Conservation (phyloP, 495 filamentous ascomycete species). For the Podospora australis region DNA sequence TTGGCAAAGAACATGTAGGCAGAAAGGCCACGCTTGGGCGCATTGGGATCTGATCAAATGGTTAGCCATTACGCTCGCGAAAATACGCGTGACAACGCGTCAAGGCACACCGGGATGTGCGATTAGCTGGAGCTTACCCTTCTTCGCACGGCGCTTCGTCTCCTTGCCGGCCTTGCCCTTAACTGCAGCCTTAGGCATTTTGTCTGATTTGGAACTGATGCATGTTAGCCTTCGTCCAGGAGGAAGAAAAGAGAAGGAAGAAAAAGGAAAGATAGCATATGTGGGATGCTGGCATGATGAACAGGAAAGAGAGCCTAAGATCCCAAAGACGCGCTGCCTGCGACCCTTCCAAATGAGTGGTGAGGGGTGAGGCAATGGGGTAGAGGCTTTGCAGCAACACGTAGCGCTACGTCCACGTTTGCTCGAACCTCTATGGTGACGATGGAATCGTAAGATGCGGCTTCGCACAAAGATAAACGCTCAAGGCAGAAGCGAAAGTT, state of each 20-base stretch:
- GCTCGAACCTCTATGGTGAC: too few species aligned
- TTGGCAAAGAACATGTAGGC: conserved; percentile 99
- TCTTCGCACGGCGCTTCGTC: conserved; percentile 42
- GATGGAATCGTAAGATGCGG: too few species aligned
- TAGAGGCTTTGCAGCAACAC: not conserved
- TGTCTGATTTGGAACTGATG: conserved; percentile 21
- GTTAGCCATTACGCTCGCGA: conserved; percentile 1
- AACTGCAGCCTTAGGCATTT: conserved; percentile 44
- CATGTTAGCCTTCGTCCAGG: conserved; percentile 13
- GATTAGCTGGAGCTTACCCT: conserved; percentile 33
- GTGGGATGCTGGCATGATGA: not conserved
- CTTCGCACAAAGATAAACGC: too few species aligned
- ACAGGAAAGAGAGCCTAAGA: not conserved
- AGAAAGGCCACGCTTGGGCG: conserved; percentile 97
- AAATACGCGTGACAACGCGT: conserved; percentile 3
- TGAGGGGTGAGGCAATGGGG: conserved; percentile 6
- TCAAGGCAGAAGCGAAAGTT: conserved; percentile 32
- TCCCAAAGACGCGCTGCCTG: not conserved
- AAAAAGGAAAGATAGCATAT: not conserved
- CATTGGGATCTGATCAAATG: conserved; percentile 78
- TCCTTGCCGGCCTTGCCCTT: conserved; percentile 41
- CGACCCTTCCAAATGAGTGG: not conserved
- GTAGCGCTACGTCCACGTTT: too few species aligned
- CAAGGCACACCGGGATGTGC: too few species aligned
- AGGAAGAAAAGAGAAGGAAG: not conserved